Percentiles rank a stretch among this genome's conserved stretches.
phyloP scores from a whole-genome alignment of 306 rosid genomes.

The Sindora glabra region DNA sequence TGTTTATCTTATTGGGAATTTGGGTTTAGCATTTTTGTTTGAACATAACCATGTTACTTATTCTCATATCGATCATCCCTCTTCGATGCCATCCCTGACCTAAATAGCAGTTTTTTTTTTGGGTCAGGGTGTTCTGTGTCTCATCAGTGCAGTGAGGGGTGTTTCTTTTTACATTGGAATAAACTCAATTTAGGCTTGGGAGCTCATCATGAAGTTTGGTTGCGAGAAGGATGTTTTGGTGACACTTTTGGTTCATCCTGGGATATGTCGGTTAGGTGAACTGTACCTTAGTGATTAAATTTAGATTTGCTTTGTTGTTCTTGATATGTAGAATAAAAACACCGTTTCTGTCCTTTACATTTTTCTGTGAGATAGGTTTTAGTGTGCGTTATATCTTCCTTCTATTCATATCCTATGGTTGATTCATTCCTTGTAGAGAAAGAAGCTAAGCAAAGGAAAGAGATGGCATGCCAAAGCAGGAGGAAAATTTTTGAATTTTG shows the following conservation, averaged over 20 bases:
- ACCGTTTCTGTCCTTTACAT: no score
- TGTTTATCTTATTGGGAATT: no score
- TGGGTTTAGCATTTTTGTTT: no score
- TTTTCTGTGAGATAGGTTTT: constrained; percentile 19
- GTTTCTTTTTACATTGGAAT: constrained; percentile 10
- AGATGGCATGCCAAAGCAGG: constrained; percentile 12
- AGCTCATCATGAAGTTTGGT: constrained; percentile 11
- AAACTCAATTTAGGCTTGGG: constrained; percentile 9
- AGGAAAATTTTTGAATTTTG: constrained; percentile 26
- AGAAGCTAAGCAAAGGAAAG: constrained; percentile 12
- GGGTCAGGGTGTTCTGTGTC: constrained; percentile 19
- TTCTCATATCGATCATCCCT: no score
- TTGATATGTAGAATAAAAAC: constrained; percentile 9
- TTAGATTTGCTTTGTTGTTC: constrained; percentile 2
- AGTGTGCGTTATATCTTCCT: constrained; percentile 10
- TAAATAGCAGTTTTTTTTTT: constrained; percentile 20
- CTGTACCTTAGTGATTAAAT: constrained; percentile 20
- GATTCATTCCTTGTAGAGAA: constrained; percentile 29
- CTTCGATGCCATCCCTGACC: constrained; percentile 15
- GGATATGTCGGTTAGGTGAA: constrained; percentile 33
- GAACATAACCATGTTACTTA: no score
- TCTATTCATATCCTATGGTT: constrained; percentile 7
- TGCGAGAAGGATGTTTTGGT: constrained; percentile 15
- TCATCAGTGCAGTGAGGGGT: constrained; percentile 22
- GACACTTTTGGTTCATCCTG: constrained; percentile 19